phyloP scores from a whole-genome alignment of 2,329 filamentous ascomycete species.

The Fusarium musae region DNA sequence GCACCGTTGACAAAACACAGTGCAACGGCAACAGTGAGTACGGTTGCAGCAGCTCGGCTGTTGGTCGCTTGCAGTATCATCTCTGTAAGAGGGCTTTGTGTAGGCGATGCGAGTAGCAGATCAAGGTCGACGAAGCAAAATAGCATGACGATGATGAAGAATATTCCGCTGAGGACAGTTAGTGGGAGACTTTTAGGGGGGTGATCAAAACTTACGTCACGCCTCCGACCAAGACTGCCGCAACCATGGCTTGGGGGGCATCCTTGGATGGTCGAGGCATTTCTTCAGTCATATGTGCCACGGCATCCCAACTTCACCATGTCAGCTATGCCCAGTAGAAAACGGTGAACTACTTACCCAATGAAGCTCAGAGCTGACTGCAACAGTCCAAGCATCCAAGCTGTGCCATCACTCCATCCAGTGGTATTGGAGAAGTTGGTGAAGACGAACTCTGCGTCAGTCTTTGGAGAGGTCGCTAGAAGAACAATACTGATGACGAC shows the following conservation, averaged over 20 bases:
- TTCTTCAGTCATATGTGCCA: conserved; percentile 59
- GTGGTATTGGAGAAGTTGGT: conserved; percentile 57
- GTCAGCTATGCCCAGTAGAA: not conserved
- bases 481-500: conserved; percentile 56
- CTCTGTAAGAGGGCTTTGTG: conserved; percentile 58
- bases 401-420: conserved; percentile 58
- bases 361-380: conserved; percentile 52
- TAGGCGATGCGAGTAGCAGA: conserved; percentile 50
- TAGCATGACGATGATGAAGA: conserved; percentile 56
- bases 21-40: conserved; percentile 55
- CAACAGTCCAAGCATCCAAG: conserved; percentile 59
- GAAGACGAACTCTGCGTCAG: conserved; percentile 56
- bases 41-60: conserved; percentile 52
- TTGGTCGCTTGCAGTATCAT: conserved; percentile 56
- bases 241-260: conserved; percentile 53
- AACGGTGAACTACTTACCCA: conserved; percentile 17
- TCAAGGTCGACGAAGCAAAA: conserved; percentile 55
- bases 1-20: conserved; percentile 59
- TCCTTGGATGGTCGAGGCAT: conserved; percentile 56
- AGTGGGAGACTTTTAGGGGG: not conserved
- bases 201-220: conserved; percentile 48
- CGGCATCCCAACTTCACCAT: conserved; percentile 53
- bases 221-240: conserved; percentile 55
- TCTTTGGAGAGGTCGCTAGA: conserved; percentile 54
- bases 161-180: conserved; percentile 43